Percentiles rank a stretch among this genome's conserved stretches.
phyloP scores from a whole-genome alignment of 495 filamentous ascomycete species.

The Annulohypoxylon maeteangense region DNA sequence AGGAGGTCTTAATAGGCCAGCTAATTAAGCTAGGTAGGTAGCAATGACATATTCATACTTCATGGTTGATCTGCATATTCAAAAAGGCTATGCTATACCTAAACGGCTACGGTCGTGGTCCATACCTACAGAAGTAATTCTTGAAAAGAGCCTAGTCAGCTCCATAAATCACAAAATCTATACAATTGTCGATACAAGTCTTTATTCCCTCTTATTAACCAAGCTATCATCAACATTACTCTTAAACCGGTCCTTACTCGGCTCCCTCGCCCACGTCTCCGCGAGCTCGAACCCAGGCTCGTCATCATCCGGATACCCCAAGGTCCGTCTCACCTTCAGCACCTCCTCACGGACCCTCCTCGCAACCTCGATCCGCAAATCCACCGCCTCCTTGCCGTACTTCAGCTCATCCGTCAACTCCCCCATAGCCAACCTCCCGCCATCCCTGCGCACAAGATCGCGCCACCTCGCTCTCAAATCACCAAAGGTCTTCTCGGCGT shows the following conservation, averaged over 20 bases:
- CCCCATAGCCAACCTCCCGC: constrained; percentile 53
- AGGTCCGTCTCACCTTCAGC: constrained; percentile 72
- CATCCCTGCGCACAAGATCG: constrained; percentile 59
- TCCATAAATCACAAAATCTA: not conserved
- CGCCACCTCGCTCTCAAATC: constrained; percentile 77
- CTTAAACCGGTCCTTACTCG: constrained; percentile 54
- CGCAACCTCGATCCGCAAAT: constrained; percentile 84
- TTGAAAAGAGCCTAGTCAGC: not conserved
- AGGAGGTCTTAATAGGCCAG: no score
- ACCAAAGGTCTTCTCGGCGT: constrained; percentile 69
- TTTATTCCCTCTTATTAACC: constrained; percentile 51
- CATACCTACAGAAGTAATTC: not conserved
- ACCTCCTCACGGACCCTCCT: constrained; percentile 80
- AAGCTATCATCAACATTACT: constrained; percentile 60
- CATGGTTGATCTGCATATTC: no score
- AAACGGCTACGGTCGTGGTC: no score
- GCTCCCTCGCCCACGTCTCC: constrained; percentile 59
- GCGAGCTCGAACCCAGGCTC: constrained; percentile 55
- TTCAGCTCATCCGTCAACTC: constrained; percentile 76
- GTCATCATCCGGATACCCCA: constrained; percentile 84
- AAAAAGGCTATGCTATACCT: no score
- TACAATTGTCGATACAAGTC: not conserved
- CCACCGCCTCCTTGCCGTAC: constrained; percentile 76
- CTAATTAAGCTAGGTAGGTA: no score
- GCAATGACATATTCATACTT: no score